Percentiles rank a stretch among this genome's conserved stretches.
Conservation (phyloP, 2,329 filamentous ascomycete genomes). For the Fusarium mangiferae region DNA sequence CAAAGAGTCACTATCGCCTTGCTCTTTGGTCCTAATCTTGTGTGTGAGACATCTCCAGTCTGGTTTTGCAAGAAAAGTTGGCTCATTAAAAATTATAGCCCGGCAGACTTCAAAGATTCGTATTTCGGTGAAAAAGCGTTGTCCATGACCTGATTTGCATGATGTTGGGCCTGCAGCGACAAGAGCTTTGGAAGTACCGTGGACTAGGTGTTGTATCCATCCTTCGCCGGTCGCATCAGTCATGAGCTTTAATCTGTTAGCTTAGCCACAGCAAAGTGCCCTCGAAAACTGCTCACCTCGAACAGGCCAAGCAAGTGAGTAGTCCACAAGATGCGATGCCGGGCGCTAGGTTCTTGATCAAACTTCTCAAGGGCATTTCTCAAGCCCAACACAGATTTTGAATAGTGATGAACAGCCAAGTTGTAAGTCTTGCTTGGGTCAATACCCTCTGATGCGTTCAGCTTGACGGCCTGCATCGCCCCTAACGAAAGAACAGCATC, state of each 20-base stretch:
- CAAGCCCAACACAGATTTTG: slow-evolving; percentile 41
- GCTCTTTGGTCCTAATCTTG: background rate
- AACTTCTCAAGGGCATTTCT: slow-evolving; percentile 26
- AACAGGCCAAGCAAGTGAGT: slow-evolving; percentile 49
- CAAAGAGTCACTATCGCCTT: background rate
- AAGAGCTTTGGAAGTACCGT: slow-evolving; percentile 48
- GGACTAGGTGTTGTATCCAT: slow-evolving; percentile 50
- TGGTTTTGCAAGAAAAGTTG: slow-evolving; percentile 39
- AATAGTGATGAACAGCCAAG: slow-evolving; percentile 42
- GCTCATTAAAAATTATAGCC: slow-evolving; percentile 47
- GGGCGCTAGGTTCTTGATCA: background rate
- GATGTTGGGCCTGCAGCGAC: slow-evolving; percentile 43
- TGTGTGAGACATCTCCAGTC: slow-evolving; percentile 38
- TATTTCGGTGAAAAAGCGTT: slow-evolving; percentile 46
- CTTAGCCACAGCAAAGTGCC: no score
- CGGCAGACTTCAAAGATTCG: slow-evolving; percentile 48
- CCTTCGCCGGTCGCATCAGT: slow-evolving; percentile 46
- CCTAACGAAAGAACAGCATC: slow-evolving; percentile 47
- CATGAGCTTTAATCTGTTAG: slow-evolving; percentile 42
- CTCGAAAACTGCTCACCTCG: slow-evolving; percentile 39
- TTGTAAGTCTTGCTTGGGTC: background rate
- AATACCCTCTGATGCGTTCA: slow-evolving; percentile 7
- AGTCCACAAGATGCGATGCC: slow-evolving; percentile 46
- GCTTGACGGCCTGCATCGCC: slow-evolving; percentile 45
- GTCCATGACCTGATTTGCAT: slow-evolving; percentile 37